A percentile compares a stretch with the other conserved stretches of the same genome.
Evolutionary conservation across 23 red algal species (phyloP).

Genomic region (Chondrus crispus): DNA sequence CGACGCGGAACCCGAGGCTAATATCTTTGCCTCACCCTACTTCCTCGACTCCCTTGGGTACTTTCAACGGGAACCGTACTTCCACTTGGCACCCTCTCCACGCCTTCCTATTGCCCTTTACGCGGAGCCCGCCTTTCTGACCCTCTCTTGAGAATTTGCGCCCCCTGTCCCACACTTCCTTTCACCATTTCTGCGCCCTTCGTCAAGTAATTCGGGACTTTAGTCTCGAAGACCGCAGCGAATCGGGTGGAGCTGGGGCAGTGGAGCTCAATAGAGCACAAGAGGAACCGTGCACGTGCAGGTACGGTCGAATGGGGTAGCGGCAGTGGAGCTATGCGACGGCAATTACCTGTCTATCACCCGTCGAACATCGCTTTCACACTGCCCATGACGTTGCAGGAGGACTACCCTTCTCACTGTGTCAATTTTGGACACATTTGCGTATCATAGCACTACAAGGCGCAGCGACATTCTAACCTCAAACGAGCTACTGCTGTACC

Average conservation of each 20-base stretch:
- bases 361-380: conserved; percentile 91
- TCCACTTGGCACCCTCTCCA: not conserved
- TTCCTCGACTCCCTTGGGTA: conserved; percentile 82
- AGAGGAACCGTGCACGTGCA: conserved; percentile 87
- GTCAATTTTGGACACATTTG: no score
- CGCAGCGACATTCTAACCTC: no score
- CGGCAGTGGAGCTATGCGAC: conserved; percentile 82
- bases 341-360: no score
- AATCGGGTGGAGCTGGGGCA: conserved; percentile 75
- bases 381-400: conserved; percentile 71
- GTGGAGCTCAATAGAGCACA: conserved; percentile 83
- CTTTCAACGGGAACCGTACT: conserved; percentile 88
- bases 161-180: no score
- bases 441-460: no score
- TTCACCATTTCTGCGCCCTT: not conserved
- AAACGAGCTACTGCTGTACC: no score
- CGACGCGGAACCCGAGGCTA: conserved; percentile 61
- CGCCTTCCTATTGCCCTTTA: not conserved
- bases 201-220: conserved; percentile 84
- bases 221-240: conserved; percentile 82
- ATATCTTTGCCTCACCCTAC: conserved; percentile 67
- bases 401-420: no score
- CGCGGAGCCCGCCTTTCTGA: not conserved
- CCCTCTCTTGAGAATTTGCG: not conserved
- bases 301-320: conserved; percentile 60